These are phyloP conservation scores for Aspergillus cejpii DNA, from an alignment of 2,329 filamentous ascomycete genomes.

Conservation along the genomic window DNA sequence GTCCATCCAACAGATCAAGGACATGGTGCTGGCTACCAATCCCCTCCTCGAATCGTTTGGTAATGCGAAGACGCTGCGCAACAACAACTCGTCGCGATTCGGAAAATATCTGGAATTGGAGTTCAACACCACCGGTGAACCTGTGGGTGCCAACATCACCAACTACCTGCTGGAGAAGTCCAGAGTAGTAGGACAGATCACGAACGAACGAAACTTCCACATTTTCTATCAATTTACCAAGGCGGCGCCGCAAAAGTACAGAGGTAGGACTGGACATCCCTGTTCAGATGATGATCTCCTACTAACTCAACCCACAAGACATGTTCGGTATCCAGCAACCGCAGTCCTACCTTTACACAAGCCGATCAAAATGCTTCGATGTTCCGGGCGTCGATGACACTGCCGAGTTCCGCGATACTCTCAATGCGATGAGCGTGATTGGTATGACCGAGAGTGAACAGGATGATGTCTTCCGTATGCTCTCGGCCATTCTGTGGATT, in stretches of 20 bases:
- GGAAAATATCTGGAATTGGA: slow-evolving; percentile 97
- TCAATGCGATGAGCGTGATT: slow-evolving; percentile 93
- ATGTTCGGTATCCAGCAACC: slow-evolving; percentile 87
- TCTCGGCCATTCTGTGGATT: slow-evolving; percentile 85
- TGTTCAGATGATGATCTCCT: slow-evolving; percentile 3
- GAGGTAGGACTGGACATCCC: slow-evolving; percentile 42
- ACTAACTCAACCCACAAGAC: slow-evolving; percentile 41
- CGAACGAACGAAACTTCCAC: slow-evolving; percentile 95
- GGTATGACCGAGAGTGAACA: slow-evolving; percentile 82
- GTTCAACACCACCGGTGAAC: slow-evolving; percentile 86
- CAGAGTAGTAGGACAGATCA: slow-evolving; percentile 88
- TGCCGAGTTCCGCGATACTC: slow-evolving; percentile 79
- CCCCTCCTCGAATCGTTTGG: slow-evolving; percentile 95
- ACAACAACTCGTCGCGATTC: slow-evolving; percentile 98
- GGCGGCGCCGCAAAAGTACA: slow-evolving; percentile 77
- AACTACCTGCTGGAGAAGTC: slow-evolving; percentile 97
- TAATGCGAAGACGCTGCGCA: slow-evolving; percentile 94
- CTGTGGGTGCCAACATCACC: slow-evolving; percentile 92
- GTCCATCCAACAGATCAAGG: slow-evolving; percentile 93
- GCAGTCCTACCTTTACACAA: slow-evolving; percentile 89
- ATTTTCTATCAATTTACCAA: slow-evolving; percentile 99
- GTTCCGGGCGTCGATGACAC: slow-evolving; percentile 90
- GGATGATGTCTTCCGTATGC: slow-evolving; percentile 93
- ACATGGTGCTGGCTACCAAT: slow-evolving; percentile 98
- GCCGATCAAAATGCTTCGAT: slow-evolving; percentile 86